A percentile compares a stretch with the other conserved stretches of the same genome.
Evolutionary conservation across 345 rosid genomes (phyloP).

Genomic region (Ceriops zippeliana): DNA sequence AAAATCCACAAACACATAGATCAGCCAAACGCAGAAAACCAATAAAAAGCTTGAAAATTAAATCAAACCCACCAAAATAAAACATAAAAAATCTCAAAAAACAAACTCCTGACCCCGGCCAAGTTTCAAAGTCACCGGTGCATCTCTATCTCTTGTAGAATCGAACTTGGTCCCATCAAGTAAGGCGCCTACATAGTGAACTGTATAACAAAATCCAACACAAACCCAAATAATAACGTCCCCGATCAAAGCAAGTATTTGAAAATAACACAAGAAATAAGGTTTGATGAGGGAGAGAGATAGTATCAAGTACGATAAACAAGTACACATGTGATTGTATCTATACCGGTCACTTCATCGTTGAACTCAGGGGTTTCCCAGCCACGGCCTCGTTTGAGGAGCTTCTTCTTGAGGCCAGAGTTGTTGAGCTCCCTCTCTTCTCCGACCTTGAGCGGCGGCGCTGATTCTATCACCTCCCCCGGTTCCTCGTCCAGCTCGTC

Average conservation of each 20-base stretch:
- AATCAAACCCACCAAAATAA: background rate
- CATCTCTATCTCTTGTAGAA: constrained; percentile 41
- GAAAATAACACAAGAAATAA: background rate
- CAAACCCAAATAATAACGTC: background rate
- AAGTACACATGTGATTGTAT: background rate
- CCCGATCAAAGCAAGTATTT: background rate
- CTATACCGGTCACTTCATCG: constrained; percentile 48
- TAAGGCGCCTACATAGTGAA: constrained; percentile 49
- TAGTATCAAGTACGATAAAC: background rate
- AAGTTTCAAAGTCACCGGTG: constrained; percentile 40
- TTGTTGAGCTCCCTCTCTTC: constrained; percentile 46
- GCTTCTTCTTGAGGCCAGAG: constrained; percentile 46
- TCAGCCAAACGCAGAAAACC: background rate
- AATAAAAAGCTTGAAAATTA: background rate
- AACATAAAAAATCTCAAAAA: background rate
- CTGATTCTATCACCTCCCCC: constrained; percentile 60
- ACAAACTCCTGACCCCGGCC: constrained; percentile 38
- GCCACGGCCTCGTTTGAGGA: constrained; percentile 43
- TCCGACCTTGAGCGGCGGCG: constrained; percentile 56
- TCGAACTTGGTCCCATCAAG: constrained; percentile 46
- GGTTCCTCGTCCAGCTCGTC: constrained; percentile 60
- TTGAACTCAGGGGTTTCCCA: constrained; percentile 59
- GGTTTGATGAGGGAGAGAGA: background rate
- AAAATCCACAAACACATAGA: constrained; percentile 4
- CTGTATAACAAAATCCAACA: constrained; percentile 28